Evolutionary conservation across 306 rosid genomes (phyloP), one percentile per base, ranked within the genome.

Genomic region (Pyrus betulifolia): DNA sequence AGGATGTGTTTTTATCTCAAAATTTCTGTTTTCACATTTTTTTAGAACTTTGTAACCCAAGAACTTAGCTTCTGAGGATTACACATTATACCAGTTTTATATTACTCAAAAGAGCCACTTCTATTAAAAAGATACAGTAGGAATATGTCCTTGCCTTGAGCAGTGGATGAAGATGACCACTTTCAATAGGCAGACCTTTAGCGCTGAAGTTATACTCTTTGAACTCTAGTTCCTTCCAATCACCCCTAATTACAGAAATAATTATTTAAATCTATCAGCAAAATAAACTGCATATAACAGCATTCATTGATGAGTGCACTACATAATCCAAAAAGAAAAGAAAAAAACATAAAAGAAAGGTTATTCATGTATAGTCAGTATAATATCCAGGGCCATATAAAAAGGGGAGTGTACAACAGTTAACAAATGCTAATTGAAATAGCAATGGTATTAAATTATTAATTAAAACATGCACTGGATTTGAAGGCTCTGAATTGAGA

Each of bases 151-250:
- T 87, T 87, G 74, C 98, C 99, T 95, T 92, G 76, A 92, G 89
- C 77, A 92, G 80, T 6, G 99, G 99, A 89, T 95, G 99, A 82
- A 95, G 97, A 81, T 83, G 80, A 62, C 99, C 99, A 75, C 96
- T 84, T 71, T 90, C 97, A 71, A 82, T 78, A 77, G 97, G 92
- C 79, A 81, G 93, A 83, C 99, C 99, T 84, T 92, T 89, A 49
- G 99, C 97, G 2, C 55, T 84, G 85, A 86, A 95, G 81, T 95
- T 95, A 80, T 87, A 90, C 79, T 89, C 91, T 68, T 95, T 95
- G 89, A 89, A 95, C 82, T 95, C 97, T 54, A 81, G 23, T 27
- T 88, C 87, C 71, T 87, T 95, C 99, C 97, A 95, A 71, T 89
- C 92, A 21, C 97, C 96, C 46, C 99, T 91, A 82, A 75, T 77